A percentile compares a stretch with the other conserved stretches of the same genome.
Conservation (phyloP, 2,329 filamentous ascomycete genomes). For the Dactylellina parvicollis region DNA sequence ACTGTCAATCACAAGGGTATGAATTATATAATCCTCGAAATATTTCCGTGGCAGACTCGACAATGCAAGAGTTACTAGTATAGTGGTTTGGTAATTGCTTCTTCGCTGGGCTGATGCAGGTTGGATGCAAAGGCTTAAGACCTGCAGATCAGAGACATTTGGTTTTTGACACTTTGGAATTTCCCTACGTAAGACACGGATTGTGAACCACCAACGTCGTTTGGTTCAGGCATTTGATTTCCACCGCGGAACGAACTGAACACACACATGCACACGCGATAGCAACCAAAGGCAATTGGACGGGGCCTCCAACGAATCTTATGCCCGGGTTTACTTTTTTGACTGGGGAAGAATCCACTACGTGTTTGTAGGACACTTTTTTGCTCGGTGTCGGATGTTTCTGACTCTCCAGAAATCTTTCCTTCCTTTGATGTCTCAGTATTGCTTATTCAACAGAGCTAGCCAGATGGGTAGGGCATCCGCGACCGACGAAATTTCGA, state of each 20-base stretch:
- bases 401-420: conserved; percentile 29
- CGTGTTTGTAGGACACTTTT: conserved; percentile 24
- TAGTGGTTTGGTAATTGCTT: conserved; percentile 32
- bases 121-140: conserved; percentile 16
- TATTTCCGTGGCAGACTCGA: conserved; percentile 14
- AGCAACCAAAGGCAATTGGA: conserved; percentile 11
- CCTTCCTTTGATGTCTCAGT: conserved; percentile 43
- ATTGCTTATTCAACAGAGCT: conserved; percentile 46
- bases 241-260: too few relatives aligned
- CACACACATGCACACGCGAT: too few relatives aligned
- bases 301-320: background rate
- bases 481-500: conserved; percentile 25
- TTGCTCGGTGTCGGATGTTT: conserved; percentile 20
- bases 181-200: conserved; percentile 26
- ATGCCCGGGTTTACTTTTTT: background rate
- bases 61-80: too few relatives aligned
- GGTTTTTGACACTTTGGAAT: conserved; percentile 29
- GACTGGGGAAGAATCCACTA: too few relatives aligned
- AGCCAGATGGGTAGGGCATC: conserved; percentile 41
- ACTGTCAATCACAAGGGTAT: conserved; percentile 12
- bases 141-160: conserved; percentile 48
- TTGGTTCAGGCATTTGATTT: background rate
- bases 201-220: conserved; percentile 28
- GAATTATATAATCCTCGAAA: conserved; percentile 46
- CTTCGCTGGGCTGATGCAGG: conserved; percentile 47